Evolutionary conservation across 208 protist species (phyloP).

Genomic region (Leishmania braziliensis): DNA sequence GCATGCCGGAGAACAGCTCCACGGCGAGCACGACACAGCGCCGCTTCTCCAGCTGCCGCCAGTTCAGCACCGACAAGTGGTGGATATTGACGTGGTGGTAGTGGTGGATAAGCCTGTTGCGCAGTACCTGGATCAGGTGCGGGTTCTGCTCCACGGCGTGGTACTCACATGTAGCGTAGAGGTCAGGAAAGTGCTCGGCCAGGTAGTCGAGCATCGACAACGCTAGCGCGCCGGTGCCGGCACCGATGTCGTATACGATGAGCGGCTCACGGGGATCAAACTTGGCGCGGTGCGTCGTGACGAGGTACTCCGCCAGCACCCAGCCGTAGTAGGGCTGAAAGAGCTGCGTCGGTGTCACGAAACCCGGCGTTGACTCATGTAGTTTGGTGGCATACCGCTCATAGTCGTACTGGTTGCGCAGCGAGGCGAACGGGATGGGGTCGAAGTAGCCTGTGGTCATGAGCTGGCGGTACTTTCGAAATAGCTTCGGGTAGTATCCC

Average conservation of each 20-base stretch:
- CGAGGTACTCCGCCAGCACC: slow-evolving; percentile 86
- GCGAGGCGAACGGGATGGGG: slow-evolving; percentile 75
- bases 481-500: slow-evolving; percentile 90
- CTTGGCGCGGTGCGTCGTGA: slow-evolving; percentile 77
- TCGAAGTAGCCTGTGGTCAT: slow-evolving; percentile 90
- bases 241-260: slow-evolving; percentile 89
- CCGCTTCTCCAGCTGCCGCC: slow-evolving; percentile 68
- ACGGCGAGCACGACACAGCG: slow-evolving; percentile 80
- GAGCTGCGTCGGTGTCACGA: slow-evolving; percentile 81
- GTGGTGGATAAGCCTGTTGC: slow-evolving; percentile 73
- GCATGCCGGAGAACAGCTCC: slow-evolving; percentile 81
- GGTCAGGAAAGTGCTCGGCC: slow-evolving; percentile 76
- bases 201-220: slow-evolving; percentile 83
- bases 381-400: slow-evolving; percentile 73
- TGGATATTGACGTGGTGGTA: slow-evolving; percentile 83
- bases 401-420: slow-evolving; percentile 87
- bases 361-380: slow-evolving; percentile 74
- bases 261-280: slow-evolving; percentile 87
- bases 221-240: slow-evolving; percentile 82
- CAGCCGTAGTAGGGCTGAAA: slow-evolving; percentile 90
- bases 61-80: slow-evolving; percentile 83
- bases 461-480: slow-evolving; percentile 83
- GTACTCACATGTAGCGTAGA: slow-evolving; percentile 85
- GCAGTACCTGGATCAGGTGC: slow-evolving; percentile 69
- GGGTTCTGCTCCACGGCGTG: slow-evolving; percentile 85